A percentile compares a stretch with the other conserved stretches of the same genome.
phyloP scores from a whole-genome alignment of 129 eudicot species.

The Pulicaria dysenterica region DNA sequence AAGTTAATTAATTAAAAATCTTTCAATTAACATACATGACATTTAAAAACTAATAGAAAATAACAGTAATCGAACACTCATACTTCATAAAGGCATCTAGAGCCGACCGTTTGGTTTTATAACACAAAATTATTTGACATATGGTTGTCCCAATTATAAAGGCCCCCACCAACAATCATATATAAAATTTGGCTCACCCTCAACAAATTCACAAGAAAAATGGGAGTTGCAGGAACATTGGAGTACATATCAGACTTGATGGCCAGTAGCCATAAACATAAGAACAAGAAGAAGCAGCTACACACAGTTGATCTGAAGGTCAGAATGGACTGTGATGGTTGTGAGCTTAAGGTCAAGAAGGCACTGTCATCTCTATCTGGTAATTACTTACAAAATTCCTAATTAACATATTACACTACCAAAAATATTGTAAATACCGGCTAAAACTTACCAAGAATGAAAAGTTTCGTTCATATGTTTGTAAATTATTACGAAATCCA shows the following conservation, averaged over 20 bases:
- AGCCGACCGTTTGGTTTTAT: not conserved
- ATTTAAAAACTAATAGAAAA: not conserved
- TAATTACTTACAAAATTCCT: not conserved
- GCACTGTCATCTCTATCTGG: constrained; percentile 56
- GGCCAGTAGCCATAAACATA: constrained; percentile 57
- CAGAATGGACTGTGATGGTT: constrained; percentile 91
- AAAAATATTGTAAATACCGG: no score
- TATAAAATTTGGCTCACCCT: constrained; percentile 10
- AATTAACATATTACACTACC: no score
- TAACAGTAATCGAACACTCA: not conserved
- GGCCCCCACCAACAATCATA: constrained; percentile 19
- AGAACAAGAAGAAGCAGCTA: constrained; percentile 60
- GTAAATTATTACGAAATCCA: no score
- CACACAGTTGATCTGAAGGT: constrained; percentile 78
- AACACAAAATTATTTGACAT: not conserved
- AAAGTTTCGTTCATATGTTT: no score
- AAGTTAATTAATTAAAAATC: not conserved
- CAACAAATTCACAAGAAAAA: not conserved
- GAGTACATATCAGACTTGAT: constrained; percentile 69
- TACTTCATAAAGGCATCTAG: no score
- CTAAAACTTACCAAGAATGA: no score
- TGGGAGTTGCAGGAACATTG: constrained; percentile 68
- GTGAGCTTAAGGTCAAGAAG: constrained; percentile 91
- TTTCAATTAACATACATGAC: not conserved
- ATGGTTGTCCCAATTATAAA: not conserved